Evolutionary conservation across 2,329 filamentous ascomycete species (phyloP), one percentile per base, ranked within the genome.

Genomic region (Botrytis deweyae): DNA sequence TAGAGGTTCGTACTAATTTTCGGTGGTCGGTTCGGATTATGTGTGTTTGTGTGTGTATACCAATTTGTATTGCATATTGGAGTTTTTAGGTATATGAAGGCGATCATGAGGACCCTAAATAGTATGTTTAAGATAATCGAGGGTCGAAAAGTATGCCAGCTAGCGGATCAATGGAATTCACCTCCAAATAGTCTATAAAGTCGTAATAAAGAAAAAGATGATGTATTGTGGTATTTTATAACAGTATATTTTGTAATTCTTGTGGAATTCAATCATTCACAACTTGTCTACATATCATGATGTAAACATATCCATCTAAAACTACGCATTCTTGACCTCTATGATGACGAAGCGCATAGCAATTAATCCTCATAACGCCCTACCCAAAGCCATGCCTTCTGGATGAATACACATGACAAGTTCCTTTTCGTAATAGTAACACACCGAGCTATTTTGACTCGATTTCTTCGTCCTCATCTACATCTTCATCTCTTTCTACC

Each of bases 401-500:
- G 44, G 40, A 49, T 44, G 63, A 68, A 63, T 52, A 72, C 49
- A 72, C 52, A 38, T 22, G n/a, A 55, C 36, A 52, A 62, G 4
- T 62, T 40, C 52, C 42, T 40, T 49, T 62, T 69, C 71, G 59
- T 69, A 72, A 68, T 69, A 69, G 9, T 61, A 69, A 72, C 29
- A 72, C 25, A 62, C 33, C 46, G 44, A 36, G 36, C 40, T 46
- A 49, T 18, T 40, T 49, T 49, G 29, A 22, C n/a, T 71, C 59
- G 12, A 29, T 58, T 58, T 18, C n/a, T 22, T 36, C 61, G 44
- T 65, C 10, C 44, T 20, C 40, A 36, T 71, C 14, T 6, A 12
- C 58, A 29, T 63, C 20, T 29, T 69, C 66, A 69, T 44, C 89
- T 90, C 80, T 88, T 87, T 80, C 87, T 88, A 69, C 85, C 84